Base-by-base conservation (phyloP, 2,329 filamentous ascomycete genomes). In the Apiospora hydei region DNA sequence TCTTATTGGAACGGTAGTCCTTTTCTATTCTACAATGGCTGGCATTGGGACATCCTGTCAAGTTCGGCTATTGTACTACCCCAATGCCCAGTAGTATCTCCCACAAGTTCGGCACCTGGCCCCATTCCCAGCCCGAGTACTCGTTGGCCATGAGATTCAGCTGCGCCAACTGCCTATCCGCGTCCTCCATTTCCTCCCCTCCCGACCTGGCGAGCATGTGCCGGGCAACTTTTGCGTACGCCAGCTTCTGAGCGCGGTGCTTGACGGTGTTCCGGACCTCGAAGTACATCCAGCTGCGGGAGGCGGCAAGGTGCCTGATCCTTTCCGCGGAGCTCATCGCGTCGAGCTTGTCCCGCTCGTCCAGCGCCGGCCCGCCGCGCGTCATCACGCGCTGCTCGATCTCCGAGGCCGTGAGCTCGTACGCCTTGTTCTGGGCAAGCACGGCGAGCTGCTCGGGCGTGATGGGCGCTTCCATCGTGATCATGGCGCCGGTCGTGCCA, bases 211-310 rank as follows among this genome's bases (percentile, higher is more conserved):
- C 24, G 24, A 53, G 51, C 51, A 53, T 53, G 51, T 16, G 24
- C 51, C 26, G 13, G 51, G 51, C 51, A 14, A 53, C 51, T 18
- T 30, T 53, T 24, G 16, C 24, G 24, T 53, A 53, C 51, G 24
- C 51, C 51, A 53, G 13, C 51, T 53, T 53, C 24, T 53, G 51
- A 26, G 51, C 51, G 24, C 51, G 51, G 51, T 53, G 51, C 51
- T 53, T 53, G 13, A 53, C 30, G 24, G 51, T 53, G 51, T 53
- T 53, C 51, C 51, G 24, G 24, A 30, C 24, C 24, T 53, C 51
- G 7, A 53, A 53, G 51, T 30, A 53, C 51, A 53, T 53, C 51
- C 51, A 53, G 24, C 51, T 16, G 14, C 51, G 24, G 24, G 24
- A 53, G 6, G 51, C 24, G 13, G 51, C 24, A 14, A 53, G 51